Base-by-base conservation (phyloP, 192 early-diverging fungal genomes). In the Coemansia sp. region DNA sequence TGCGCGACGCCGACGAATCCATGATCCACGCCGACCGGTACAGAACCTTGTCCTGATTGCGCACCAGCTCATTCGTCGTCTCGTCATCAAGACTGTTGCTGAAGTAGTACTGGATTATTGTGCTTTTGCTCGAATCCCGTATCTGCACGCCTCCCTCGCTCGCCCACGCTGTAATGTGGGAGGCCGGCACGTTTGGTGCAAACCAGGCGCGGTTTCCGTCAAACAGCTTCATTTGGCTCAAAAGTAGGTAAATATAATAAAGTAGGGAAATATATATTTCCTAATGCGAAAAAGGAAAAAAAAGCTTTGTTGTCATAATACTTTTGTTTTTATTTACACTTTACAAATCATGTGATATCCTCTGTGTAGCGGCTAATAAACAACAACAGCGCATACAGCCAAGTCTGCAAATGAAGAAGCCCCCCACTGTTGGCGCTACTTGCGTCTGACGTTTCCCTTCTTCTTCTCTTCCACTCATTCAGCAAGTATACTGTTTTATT, bases 191-290 rank as follows among this genome's bases (percentile, higher is more conserved):
- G 48, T 67, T 83, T 11, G 76, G 54, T 25, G 81, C 69, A 49
- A 83, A 83, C 81, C 76, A 83, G 6, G 81, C 81, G 37, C 72
- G 54, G 25, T 57, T 48, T 20, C 76, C 72, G 64, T 83, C 76
- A 25, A 83, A 83, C 20, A 79, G 59, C 51, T 76, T 72, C 86
- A 87, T 87, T 25, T 63, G 48, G 7, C 16, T 60, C 48, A 71
- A 32, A 65, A 9, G 17, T 38, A 37, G 37, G 32, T 48, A 41
- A 12, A 8, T 20, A 71, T 51, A 67, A 4, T 44, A 54, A 32
- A 68, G 44, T 53, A 48, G 32, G n/a, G 43, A 12, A 20, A 32
- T 14, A 20, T 37, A 16, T 60, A 59, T 69, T 45, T 38, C 41
- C 53, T 63, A 7, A 6, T 40, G 3, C 5, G 44, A 46, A 53